Percentiles rank a stretch among this genome's conserved stretches.
phyloP scores from a whole-genome alignment of 148 eudicot genomes.

The Drosera capensis region DNA sequence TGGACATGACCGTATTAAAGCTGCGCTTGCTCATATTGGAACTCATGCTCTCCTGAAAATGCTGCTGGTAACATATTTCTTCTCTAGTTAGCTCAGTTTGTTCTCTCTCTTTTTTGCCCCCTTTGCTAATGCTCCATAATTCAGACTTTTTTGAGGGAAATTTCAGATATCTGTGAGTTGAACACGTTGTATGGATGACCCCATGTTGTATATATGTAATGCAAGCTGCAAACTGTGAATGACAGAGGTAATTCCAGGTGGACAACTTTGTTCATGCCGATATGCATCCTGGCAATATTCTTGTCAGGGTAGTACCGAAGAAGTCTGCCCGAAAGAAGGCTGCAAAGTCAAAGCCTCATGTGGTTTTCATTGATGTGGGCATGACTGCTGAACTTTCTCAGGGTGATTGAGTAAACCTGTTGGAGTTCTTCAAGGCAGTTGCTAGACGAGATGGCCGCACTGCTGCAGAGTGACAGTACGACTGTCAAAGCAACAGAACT shows the following conservation, averaged over 20 bases:
- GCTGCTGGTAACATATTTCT: constrained; percentile 20
- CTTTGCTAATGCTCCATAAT: not conserved
- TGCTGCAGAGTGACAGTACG: constrained; percentile 24
- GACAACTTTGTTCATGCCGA: constrained; percentile 35
- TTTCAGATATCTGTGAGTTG: not conserved
- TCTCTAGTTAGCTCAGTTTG: not conserved
- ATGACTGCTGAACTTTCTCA: constrained; percentile 31
- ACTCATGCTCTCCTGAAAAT: constrained; percentile 29
- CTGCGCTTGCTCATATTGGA: constrained; percentile 32
- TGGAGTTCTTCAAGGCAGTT: constrained; percentile 29
- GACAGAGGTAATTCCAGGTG: constrained; percentile 13
- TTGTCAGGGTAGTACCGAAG: constrained; percentile 20
- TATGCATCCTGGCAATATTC: constrained; percentile 39
- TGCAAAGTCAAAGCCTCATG: constrained; percentile 27
- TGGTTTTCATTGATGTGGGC: constrained; percentile 32
- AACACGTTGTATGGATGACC: not conserved
- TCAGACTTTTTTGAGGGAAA: no score
- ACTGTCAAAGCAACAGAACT: constrained; percentile 23
- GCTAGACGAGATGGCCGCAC: constrained; percentile 24
- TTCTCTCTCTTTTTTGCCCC: not conserved
- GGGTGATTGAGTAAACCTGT: constrained; percentile 15
- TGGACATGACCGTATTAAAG: constrained; percentile 17
- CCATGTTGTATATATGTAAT: not conserved
- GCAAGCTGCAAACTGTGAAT: not conserved
- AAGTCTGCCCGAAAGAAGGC: constrained; percentile 16